Conservation (phyloP, 202 grass and related monocot species). For the Eragrostis tef region DNA sequence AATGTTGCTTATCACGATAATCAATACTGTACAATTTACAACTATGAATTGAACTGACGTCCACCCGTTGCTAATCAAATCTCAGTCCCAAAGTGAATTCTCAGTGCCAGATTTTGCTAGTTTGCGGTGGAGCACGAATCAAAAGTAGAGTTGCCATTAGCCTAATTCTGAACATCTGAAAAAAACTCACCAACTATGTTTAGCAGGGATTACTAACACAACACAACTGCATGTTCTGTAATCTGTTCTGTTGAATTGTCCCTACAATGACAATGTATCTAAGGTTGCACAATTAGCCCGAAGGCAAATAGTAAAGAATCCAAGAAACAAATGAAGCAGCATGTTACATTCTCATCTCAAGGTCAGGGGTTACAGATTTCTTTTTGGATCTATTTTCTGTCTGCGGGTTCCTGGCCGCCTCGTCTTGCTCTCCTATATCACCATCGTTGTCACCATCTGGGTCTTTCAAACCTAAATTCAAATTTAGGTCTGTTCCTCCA, state of each 20-base stretch:
- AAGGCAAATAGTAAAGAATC: conserved; percentile 40
- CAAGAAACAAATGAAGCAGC: conserved; percentile 38
- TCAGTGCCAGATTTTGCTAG: background rate
- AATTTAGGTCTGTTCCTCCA: conserved; percentile 76
- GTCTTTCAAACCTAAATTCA: conserved; percentile 85
- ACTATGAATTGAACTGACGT: no score
- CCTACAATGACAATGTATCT: conserved; percentile 29
- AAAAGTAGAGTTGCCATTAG: background rate
- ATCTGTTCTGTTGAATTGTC: conserved; percentile 29
- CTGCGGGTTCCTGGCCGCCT: conserved; percentile 31
- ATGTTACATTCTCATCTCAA: conserved; percentile 69
- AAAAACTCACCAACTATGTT: background rate
- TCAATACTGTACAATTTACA: no score
- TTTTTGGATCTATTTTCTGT: conserved; percentile 60
- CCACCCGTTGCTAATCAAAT: background rate
- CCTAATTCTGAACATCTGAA: background rate
- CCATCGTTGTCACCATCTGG: conserved; percentile 60
- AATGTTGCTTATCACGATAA: no score
- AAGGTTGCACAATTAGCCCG: conserved; percentile 36
- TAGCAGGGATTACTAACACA: background rate
- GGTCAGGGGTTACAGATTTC: conserved; percentile 63
- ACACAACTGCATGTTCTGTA: conserved; percentile 30
- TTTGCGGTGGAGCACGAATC: background rate
- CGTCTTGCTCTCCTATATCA: conserved; percentile 52
- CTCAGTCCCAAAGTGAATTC: background rate